Percentiles rank a stretch among this genome's conserved stretches.
Conservation (phyloP, 31 red algal genomes). For the Endocladia muricata region DNA sequence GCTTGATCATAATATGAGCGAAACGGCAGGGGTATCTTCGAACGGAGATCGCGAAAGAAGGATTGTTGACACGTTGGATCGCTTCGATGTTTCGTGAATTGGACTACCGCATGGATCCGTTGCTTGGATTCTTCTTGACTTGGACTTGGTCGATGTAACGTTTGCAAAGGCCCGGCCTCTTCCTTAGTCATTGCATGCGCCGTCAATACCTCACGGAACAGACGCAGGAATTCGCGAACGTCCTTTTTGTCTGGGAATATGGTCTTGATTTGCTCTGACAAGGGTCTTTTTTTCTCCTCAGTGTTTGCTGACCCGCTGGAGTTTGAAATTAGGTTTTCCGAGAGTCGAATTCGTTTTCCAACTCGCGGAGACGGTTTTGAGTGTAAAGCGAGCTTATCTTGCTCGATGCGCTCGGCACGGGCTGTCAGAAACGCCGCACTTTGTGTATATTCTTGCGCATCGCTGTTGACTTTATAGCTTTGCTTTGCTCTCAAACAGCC, state of each 20-base stretch:
- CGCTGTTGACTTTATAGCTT: neutral
- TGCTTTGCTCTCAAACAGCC: constrained; percentile 8
- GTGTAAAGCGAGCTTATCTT: neutral
- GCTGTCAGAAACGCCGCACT: constrained; percentile 34
- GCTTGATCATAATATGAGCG: constrained; percentile 26
- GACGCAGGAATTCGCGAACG: constrained; percentile 31
- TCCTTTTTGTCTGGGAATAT: constrained; percentile 24
- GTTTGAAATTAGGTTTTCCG: neutral
- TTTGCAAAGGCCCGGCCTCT: constrained; percentile 38
- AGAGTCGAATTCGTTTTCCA: neutral
- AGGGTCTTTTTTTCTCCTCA: neutral
- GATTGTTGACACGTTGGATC: neutral
- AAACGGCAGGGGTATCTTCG: constrained; percentile 46
- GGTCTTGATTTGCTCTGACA: constrained; percentile 46
- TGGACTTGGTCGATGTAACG: neutral
- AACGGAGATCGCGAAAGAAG: constrained; percentile 38
- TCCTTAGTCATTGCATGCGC: constrained; percentile 22
- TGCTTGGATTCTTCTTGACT: constrained; percentile 15
- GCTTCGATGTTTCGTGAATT: constrained; percentile 13
- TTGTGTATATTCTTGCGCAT: neutral
- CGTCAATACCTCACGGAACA: constrained; percentile 42
- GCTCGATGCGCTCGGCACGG: constrained; percentile 21
- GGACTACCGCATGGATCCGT: constrained; percentile 19
- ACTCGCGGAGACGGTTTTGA: neutral
- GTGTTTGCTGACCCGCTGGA: neutral